Conservation (phyloP, 495 filamentous ascomycete species). For the Penicillium nucicola region DNA sequence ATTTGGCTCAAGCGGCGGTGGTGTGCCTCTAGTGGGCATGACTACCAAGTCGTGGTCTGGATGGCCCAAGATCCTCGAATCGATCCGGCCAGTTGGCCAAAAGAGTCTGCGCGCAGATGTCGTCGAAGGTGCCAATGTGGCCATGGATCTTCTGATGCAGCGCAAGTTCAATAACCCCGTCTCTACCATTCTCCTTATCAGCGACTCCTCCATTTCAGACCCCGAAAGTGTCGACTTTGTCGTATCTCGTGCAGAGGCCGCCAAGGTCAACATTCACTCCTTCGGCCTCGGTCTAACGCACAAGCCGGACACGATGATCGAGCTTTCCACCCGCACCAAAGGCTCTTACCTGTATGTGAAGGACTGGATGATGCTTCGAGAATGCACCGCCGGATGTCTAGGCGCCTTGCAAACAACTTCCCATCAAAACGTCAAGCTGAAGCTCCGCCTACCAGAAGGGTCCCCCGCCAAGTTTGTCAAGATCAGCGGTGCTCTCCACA, state of each 20-base stretch:
- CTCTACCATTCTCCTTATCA: conserved; percentile 94
- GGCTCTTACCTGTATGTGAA: conserved; percentile 98
- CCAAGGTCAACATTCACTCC: conserved; percentile 95
- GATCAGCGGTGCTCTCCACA: conserved; percentile 94
- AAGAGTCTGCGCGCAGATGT: conserved; percentile 96
- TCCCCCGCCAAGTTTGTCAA: conserved; percentile 98
- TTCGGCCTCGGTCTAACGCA: conserved; percentile 96
- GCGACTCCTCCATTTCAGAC: conserved; percentile 97
- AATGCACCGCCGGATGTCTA: conserved; percentile 93
- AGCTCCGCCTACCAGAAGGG: conserved; percentile 89
- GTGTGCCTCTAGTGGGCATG: conserved; percentile 96
- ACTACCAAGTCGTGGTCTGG: conserved; percentile 90
- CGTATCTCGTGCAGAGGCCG: conserved; percentile 93
- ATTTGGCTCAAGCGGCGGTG: conserved; percentile 92
- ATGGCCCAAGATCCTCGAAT: conserved; percentile 83
- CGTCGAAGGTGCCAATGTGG: conserved; percentile 96
- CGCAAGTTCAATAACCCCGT: conserved; percentile 95
- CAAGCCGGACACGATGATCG: conserved; percentile 98
- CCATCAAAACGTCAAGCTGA: conserved; percentile 98
- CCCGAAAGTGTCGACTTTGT: conserved; percentile 97
- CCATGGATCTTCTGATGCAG: conserved; percentile 98
- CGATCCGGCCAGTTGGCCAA: conserved; percentile 90
- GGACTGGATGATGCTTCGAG: conserved; percentile 99
- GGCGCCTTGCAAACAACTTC: conserved; percentile 93
- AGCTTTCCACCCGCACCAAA: conserved; percentile 92